Percentiles rank a stretch among this genome's conserved stretches.
Conservation (phyloP, 23 red algal genomes). For the Agarophyton chilense region DNA sequence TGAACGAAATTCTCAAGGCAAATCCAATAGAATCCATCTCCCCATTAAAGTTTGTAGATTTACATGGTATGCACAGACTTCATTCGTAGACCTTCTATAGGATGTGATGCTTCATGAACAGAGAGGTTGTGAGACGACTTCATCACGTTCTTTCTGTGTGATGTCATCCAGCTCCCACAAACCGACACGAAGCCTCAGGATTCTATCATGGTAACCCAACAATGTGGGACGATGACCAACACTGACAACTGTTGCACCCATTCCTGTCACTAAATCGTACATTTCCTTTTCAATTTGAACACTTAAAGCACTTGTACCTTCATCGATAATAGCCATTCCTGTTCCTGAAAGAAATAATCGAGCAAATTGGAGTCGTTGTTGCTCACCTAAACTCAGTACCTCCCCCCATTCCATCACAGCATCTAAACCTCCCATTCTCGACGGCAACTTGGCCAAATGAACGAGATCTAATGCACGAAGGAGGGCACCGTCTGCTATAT, state of each 20-base stretch:
- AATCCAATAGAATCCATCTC: not conserved
- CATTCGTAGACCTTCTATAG: too few relatives aligned
- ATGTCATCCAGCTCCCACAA: conserved; percentile 66
- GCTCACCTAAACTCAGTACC: conserved; percentile 87
- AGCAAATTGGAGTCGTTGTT: conserved; percentile 88
- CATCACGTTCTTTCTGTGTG: conserved; percentile 33
- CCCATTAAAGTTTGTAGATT: not conserved
- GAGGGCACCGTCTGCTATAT: conserved; percentile 52
- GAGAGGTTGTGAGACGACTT: conserved; percentile 41
- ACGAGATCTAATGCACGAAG: conserved; percentile 65
- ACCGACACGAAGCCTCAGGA: conserved; percentile 49
- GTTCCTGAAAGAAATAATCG: conserved; percentile 74
- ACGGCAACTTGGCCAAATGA: conserved; percentile 63
- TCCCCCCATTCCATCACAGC: conserved; percentile 86
- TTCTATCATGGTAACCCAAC: conserved; percentile 78
- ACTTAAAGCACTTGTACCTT: conserved; percentile 85
- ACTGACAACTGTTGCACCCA: conserved; percentile 71
- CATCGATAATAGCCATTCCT: conserved; percentile 81
- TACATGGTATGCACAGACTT: not conserved
- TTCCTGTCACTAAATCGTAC: conserved; percentile 66
- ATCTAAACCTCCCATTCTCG: conserved; percentile 75
- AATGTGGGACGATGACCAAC: conserved; percentile 92
- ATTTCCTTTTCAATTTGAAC: conserved; percentile 75
- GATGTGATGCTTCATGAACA: not conserved
- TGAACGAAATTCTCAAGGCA: not conserved